These are phyloP conservation scores for Lentinula novae-zelandiae DNA, from an alignment of 1,284 basidiomycete species.

Conservation along the genomic window DNA sequence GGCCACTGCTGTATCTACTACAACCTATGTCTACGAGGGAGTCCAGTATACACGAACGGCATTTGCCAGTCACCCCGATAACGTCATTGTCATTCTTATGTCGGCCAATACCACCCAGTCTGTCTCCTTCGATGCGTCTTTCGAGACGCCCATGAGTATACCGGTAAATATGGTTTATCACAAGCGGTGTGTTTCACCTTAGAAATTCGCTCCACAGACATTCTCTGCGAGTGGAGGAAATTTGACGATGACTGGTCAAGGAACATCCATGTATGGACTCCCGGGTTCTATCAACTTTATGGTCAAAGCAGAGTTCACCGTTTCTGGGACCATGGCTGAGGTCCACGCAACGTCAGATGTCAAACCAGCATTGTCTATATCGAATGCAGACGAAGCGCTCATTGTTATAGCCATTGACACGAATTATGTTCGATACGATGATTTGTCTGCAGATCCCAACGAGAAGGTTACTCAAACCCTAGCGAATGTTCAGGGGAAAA, in stretches of 20 bases:
- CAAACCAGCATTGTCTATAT: background rate
- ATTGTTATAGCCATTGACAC: slow-evolving; percentile 16
- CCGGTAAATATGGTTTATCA: slow-evolving; percentile 6
- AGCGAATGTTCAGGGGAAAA: slow-evolving; percentile 9
- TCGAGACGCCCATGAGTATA: slow-evolving; percentile 13
- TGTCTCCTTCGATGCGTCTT: slow-evolving; percentile 9
- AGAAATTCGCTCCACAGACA: background rate
- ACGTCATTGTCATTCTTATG: slow-evolving; percentile 15
- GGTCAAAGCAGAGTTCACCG: slow-evolving; percentile 9
- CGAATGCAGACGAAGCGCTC: slow-evolving; percentile 14
- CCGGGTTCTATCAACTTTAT: background rate
- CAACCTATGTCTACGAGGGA: slow-evolving; percentile 12
- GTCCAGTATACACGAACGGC: slow-evolving; percentile 15
- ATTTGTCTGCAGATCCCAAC: slow-evolving; percentile 13
- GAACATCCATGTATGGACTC: background rate
- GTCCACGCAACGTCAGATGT: background rate
- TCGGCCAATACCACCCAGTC: slow-evolving; percentile 7
- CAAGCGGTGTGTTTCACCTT: background rate
- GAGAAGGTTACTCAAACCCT: slow-evolving; percentile 9
- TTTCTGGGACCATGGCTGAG: slow-evolving; percentile 1
- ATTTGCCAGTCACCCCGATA: slow-evolving; percentile 15
- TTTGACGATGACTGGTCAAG: background rate
- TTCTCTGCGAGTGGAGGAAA: slow-evolving; percentile 6
- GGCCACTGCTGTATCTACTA: slow-evolving; percentile 15
- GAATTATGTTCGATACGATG: slow-evolving; percentile 16